Evolutionary conservation across 306 rosid species (phyloP), one percentile per base, ranked within the genome.

Genomic region (Cyamopsis tetragonoloba): DNA sequence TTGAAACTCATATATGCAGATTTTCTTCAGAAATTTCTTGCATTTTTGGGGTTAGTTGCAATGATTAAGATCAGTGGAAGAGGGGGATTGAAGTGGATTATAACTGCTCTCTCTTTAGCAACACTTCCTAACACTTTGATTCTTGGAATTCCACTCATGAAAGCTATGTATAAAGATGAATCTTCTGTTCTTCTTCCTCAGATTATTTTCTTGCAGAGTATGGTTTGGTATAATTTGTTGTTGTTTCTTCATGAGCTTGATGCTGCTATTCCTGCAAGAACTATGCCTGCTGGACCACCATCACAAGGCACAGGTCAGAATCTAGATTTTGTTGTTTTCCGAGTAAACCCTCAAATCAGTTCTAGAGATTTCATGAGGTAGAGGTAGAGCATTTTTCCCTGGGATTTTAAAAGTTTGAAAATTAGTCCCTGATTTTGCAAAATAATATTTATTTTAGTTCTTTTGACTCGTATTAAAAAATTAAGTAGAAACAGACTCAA

Each of bases 71-170:
- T 85, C 76, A 79, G 73, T 49, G 78, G 79, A 18, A 34, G 82
- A 14, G 95, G 91, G 8, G 90, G 87, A 4, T 79, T 93, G 44
- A 85, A 71, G 68, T 88, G 86, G 70, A 73, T 88, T 64, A 85
- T 88, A 55, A 86, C 97, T 19, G 92, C 95, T 48, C 79, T 93
- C 24, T 93, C 97, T n/a, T 76, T 90, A 14, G 86, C 97, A 28
- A 90, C 96, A 26, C 85, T 93, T 66, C 99, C 99, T 3, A 93
- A 93, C 73, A 93, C 99, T 70, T 81, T 90, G 78, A 86, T 93
- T 77, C 84, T 93, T 1, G 99, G 99, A 32, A 84, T 88, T 56
- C 97, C 99, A 9, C 86, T 93, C 66, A 71, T 90, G 84, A 86
- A 77, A 68, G 97, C 99, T 69, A 93, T 90, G 97, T 93, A 93